Base-by-base conservation (phyloP, 352 stramenopile genomes). In the Phytopythium kandeliae region DNA sequence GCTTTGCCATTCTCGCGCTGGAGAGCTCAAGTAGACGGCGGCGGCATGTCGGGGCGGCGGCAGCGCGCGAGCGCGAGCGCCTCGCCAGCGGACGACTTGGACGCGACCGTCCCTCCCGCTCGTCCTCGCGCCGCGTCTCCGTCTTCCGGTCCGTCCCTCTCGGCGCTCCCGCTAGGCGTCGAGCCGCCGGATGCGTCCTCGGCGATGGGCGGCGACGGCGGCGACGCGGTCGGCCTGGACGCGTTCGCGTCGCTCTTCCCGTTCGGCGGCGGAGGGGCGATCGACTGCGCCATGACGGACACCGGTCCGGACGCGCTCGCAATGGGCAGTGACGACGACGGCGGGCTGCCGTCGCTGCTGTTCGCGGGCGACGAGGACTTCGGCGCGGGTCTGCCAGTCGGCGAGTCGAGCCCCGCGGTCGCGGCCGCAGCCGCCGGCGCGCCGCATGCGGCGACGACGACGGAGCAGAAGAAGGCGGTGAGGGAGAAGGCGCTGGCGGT, bases 401-500 rank as follows among this genome's bases (percentile, higher is more conserved):
- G 45, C 10, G 25, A 31, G 8, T 12, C n/a, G 11, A 37, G 17
- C 24, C 1, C n/a, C 16, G 44, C 10, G 1, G 26, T 26, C 8
- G 19, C 45, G 17, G 17, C 13, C 12, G 17, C 45, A n/a, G 17
- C 12, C 6, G 16, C 15, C 6, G n/a, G n/a, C n/a, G n/a, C n/a
- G n/a, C n/a, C n/a, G n/a, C n/a, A n/a, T n/a, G n/a, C n/a, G n/a
- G n/a, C n/a, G n/a, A 38, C 21, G 11, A 38, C 26, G 6, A 33
- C 33, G 16, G 47, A 31, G 21, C n/a, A 43, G 21, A 42, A 36
- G 31, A 53, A 53, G 25, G 0, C 30, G 1, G 47, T 28, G 24
- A 12, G 47, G 3, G 47, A 53, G 33, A 53, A 53, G 33, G 47
- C 47, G 19, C 22, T 53, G 21, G 47, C 47, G 7, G 47, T 53